These are phyloP conservation scores for Ceratocystis eucalypticola DNA, from an alignment of 2,329 filamentous ascomycete species.

Conservation along the genomic window DNA sequence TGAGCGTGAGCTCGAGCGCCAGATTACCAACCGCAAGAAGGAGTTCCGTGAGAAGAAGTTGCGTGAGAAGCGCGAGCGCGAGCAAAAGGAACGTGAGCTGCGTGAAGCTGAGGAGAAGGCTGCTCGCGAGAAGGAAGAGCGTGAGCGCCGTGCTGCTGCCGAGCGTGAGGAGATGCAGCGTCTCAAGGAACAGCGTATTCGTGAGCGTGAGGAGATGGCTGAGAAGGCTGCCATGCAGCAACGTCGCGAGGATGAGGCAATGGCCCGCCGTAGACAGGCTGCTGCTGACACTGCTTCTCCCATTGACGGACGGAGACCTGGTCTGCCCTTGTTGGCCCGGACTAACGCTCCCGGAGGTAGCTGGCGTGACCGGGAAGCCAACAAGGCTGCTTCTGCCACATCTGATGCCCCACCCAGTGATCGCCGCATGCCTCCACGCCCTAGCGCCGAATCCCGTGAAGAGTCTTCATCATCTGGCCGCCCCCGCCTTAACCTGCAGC, in stretches of 20 bases:
- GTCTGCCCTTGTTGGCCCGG: not conserved
- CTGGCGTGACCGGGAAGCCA: constrained; percentile 32
- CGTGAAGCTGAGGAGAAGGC: constrained; percentile 77
- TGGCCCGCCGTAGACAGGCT: constrained; percentile 52
- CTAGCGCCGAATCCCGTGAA: not conserved
- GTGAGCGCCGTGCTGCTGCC: constrained; percentile 64
- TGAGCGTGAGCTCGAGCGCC: constrained; percentile 82
- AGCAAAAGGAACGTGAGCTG: constrained; percentile 66
- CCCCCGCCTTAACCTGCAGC: constrained; percentile 46
- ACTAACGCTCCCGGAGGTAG: constrained; percentile 27
- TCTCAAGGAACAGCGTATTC: constrained; percentile 51
- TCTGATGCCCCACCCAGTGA: constrained; percentile 21
- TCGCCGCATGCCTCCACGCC: constrained; percentile 20
- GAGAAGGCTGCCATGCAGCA: constrained; percentile 58
- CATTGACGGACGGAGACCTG: constrained; percentile 21
- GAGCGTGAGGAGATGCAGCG: constrained; percentile 56
- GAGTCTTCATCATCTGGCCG: constrained; percentile 28
- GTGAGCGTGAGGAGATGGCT: constrained; percentile 52
- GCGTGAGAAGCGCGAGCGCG: constrained; percentile 69
- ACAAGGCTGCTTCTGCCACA: constrained; percentile 25
- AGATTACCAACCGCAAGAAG: constrained; percentile 77
- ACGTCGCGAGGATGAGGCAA: constrained; percentile 76
- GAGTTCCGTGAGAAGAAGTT: constrained; percentile 73
- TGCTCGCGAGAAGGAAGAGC: constrained; percentile 73
- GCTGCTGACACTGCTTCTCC: not conserved